Percentiles rank a stretch among this genome's conserved stretches.
Evolutionary conservation across 768 basidiomycete genomes (phyloP).

Genomic region (Xerocomus brunneocitrinus): DNA sequence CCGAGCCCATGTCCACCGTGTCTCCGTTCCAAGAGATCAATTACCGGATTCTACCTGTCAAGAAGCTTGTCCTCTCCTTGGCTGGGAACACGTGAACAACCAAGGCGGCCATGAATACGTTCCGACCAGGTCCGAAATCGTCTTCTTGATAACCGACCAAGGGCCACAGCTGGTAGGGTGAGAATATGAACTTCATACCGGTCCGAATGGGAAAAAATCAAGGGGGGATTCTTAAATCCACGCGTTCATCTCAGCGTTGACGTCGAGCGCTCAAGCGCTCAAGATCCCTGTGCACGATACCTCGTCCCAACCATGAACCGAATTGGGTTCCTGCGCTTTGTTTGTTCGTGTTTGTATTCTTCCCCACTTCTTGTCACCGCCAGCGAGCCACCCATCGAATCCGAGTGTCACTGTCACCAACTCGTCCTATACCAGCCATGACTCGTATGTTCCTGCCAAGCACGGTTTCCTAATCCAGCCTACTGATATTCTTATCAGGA

Average conservation of each 20-base stretch:
- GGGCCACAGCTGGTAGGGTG: conserved; percentile 1
- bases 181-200: conserved; percentile 10
- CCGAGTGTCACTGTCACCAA: conserved; percentile 1
- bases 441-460: conserved; percentile 44
- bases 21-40: conserved; percentile 11
- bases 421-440: conserved; percentile 32
- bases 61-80: conserved; percentile 1
- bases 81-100: conserved; percentile 7
- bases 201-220: conserved; percentile 1
- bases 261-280: conserved; percentile 8
- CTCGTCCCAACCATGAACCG: not conserved
- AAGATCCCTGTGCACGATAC: conserved; percentile 17
- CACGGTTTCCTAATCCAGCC: not conserved
- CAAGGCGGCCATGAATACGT: not conserved
- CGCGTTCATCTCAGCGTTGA: not conserved
- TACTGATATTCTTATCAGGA: conserved; percentile 41
- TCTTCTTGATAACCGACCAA: conserved; percentile 5
- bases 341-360: conserved; percentile 26
- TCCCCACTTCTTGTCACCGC: not conserved
- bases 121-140: not conserved
- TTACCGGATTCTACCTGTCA: conserved; percentile 11
- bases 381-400: conserved; percentile 7
- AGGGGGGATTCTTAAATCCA: conserved; percentile 11
- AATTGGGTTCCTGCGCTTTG: conserved; percentile 2
- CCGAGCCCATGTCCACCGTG: conserved; percentile 7